Evolutionary conservation across 768 basidiomycete species (phyloP).

Genomic region (Trametopsis cervina): DNA sequence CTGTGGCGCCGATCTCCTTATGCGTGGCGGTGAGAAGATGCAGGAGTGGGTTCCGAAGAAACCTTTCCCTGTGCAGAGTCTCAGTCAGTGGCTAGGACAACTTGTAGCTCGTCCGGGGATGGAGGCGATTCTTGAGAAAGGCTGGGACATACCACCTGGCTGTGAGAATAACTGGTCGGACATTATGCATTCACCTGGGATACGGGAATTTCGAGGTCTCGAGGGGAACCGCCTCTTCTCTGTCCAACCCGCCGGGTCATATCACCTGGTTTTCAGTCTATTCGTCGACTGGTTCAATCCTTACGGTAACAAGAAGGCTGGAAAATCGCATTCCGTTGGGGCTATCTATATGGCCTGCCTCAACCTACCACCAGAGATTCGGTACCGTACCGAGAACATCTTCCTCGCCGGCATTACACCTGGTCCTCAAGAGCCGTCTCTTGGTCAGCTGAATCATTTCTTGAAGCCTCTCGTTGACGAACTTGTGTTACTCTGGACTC

Average conservation of each 20-base stretch:
- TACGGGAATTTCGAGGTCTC: constrained; percentile 11
- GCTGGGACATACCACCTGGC: background rate
- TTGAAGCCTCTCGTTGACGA: constrained; percentile 32
- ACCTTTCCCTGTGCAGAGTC: constrained; percentile 6
- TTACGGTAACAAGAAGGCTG: constrained; percentile 5
- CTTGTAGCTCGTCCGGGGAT: constrained; percentile 12
- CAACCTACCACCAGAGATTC: constrained; percentile 20
- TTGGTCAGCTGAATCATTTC: constrained; percentile 30
- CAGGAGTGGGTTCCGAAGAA: background rate
- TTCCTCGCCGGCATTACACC: constrained; percentile 36
- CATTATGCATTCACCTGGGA: constrained; percentile 7
- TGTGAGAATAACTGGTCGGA: constrained; percentile 4
- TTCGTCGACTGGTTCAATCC: constrained; percentile 15
- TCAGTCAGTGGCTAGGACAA: constrained; percentile 10
- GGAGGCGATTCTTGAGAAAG: constrained; percentile 3
- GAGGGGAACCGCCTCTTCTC: constrained; percentile 7
- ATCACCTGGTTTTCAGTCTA: constrained; percentile 12
- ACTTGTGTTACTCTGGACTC: constrained; percentile 27
- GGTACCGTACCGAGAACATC: constrained; percentile 27
- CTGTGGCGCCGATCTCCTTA: background rate
- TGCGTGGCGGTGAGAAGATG: background rate
- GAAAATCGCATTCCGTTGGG: background rate
- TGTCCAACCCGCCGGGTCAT: background rate
- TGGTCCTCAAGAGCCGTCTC: constrained; percentile 31
- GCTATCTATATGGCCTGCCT: constrained; percentile 21